Conservation (phyloP, 805 yeast species). For the Komagataella kurtzmanii region DNA sequence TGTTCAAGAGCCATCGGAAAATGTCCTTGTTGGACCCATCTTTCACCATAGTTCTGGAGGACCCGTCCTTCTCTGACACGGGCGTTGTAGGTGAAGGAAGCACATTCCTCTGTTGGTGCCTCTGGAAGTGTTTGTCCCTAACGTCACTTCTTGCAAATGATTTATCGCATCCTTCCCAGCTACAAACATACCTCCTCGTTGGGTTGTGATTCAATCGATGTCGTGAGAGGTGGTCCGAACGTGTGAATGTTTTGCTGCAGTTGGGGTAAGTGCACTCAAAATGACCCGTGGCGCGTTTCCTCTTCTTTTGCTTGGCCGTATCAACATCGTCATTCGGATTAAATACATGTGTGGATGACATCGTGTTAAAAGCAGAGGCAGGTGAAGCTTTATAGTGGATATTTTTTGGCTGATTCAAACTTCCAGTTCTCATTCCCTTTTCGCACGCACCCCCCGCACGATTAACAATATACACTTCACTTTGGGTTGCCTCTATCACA, state of each 20-base stretch:
- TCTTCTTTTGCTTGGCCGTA: neutral
- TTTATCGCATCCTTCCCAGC: constrained; percentile 33
- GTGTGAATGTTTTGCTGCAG: constrained; percentile 38
- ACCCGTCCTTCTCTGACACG: neutral
- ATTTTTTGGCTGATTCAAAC: neutral
- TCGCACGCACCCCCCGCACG: neutral
- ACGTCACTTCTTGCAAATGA: constrained; percentile 42
- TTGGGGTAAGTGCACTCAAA: constrained; percentile 26
- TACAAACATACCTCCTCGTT: constrained; percentile 30
- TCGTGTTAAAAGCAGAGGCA: neutral
- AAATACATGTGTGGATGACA: neutral
- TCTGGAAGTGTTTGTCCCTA: constrained; percentile 24
- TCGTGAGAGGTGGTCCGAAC: constrained; percentile 46
- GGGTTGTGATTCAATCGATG: constrained; percentile 39
- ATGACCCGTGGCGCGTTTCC: neutral
- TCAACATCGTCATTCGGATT: neutral
- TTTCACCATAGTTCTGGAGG: too few relatives aligned
- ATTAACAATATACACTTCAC: too few relatives aligned
- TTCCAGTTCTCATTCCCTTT: neutral
- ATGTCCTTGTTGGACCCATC: neutral
- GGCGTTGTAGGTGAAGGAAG: neutral
- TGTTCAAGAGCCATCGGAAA: neutral
- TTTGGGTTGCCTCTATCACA: neutral
- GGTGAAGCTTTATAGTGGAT: neutral
- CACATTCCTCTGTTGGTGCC: constrained; percentile 12